A percentile compares a stretch with the other conserved stretches of the same genome.
Evolutionary conservation across 805 yeast genomes (phyloP).

Genomic region (Saccharomycopsis selenospora): DNA sequence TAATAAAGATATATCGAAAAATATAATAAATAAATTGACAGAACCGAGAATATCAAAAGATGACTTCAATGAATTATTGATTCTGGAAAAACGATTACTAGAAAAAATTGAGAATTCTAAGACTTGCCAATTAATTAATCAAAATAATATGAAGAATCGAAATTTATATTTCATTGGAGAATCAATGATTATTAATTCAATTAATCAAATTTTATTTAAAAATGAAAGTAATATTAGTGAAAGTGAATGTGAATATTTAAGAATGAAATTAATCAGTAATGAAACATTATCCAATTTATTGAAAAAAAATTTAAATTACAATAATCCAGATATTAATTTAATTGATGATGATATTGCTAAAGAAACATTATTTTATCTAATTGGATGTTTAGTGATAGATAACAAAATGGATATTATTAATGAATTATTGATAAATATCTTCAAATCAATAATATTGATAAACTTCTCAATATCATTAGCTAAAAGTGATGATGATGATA

Average conservation of each 20-base stretch:
- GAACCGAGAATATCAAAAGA: conserved; percentile 5
- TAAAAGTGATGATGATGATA: background rate
- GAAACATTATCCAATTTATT: conserved; percentile 30
- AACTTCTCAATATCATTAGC: conserved; percentile 53
- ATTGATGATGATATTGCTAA: conserved; percentile 46
- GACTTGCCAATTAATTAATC: conserved; percentile 12
- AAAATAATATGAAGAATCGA: conserved; percentile 4
- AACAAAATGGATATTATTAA: conserved; percentile 71
- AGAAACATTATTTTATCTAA: conserved; percentile 46
- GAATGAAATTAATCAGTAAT: conserved; percentile 37
- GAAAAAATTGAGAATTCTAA: conserved; percentile 11
- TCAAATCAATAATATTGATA: conserved; percentile 49
- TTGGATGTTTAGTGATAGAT: conserved; percentile 70
- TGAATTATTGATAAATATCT: conserved; percentile 58
- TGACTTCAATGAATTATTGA: background rate
- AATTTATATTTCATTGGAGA: conserved; percentile 13
- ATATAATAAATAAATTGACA: conserved; percentile 10
- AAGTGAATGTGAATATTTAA: conserved; percentile 47
- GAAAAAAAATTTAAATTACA: conserved; percentile 20
- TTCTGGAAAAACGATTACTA: conserved; percentile 6
- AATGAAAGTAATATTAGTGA: background rate
- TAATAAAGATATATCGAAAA: conserved; percentile 10
- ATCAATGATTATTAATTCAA: background rate
- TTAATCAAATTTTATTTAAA: background rate
- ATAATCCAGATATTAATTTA: conserved; percentile 13